These are phyloP conservation scores for Termitomyces sp. DNA, from an alignment of 768 basidiomycete species.

Conservation along the genomic window DNA sequence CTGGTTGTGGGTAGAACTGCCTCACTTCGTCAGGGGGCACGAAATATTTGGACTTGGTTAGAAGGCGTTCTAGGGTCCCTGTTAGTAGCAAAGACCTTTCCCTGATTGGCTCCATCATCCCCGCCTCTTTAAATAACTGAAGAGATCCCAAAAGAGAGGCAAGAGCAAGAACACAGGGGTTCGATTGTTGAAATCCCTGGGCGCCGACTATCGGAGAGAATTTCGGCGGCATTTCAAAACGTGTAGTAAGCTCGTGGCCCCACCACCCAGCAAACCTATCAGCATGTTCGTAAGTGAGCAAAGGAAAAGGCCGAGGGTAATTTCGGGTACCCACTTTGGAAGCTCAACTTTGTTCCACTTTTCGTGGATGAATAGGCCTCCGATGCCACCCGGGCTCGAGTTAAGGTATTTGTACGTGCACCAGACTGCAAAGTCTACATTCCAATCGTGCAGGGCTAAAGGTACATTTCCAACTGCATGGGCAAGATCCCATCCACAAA, in stretches of 20 bases:
- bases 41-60: slow-evolving; percentile 64
- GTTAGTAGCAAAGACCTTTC: slow-evolving; percentile 74
- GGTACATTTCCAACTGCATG: slow-evolving; percentile 96
- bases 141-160: slow-evolving; percentile 84
- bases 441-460: slow-evolving; percentile 86
- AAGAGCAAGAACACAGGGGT: slow-evolving; percentile 80
- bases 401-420: slow-evolving; percentile 99
- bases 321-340: slow-evolving; percentile 55
- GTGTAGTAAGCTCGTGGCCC: slow-evolving; percentile 86
- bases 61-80: slow-evolving; percentile 59
- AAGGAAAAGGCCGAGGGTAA: slow-evolving; percentile 13
- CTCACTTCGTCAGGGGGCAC: slow-evolving; percentile 40
- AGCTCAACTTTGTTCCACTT: slow-evolving; percentile 65
- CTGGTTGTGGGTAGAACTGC: slow-evolving; percentile 25
- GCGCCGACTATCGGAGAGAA: slow-evolving; percentile 89
- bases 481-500: slow-evolving; percentile 96
- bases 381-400: slow-evolving; percentile 95
- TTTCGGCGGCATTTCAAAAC: slow-evolving; percentile 84
- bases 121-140: slow-evolving; percentile 73
- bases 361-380: slow-evolving; percentile 87
- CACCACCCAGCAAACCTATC: slow-evolving; percentile 93
- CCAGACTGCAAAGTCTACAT: slow-evolving; percentile 97
- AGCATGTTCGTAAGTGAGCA: slow-evolving; percentile 16
- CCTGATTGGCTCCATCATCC: slow-evolving; percentile 69
- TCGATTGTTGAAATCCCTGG: slow-evolving; percentile 95